phyloP scores from a whole-genome alignment of 495 filamentous ascomycete genomes.

The Penicillium ucsense region DNA sequence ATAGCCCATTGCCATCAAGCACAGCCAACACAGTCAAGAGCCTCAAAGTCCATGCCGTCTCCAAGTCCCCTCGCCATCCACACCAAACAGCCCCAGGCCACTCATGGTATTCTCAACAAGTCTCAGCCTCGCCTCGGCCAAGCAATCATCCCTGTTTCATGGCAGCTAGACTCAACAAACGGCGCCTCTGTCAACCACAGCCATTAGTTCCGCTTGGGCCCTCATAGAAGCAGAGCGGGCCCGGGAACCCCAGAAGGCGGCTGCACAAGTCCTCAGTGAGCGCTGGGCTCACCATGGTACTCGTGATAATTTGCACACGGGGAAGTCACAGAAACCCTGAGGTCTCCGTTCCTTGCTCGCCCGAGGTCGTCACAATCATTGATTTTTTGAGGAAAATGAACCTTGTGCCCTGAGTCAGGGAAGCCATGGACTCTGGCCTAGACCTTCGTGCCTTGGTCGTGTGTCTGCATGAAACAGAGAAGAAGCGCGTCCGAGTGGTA shows the following conservation, averaged over 20 bases:
- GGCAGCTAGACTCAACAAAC: neutral
- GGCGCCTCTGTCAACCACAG: conserved; percentile 28
- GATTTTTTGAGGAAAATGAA: neutral
- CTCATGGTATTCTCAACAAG: neutral
- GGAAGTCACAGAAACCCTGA: neutral
- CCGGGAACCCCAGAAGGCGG: conserved; percentile 37
- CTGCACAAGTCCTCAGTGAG: conserved; percentile 11
- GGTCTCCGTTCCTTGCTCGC: neutral
- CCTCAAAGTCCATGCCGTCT: conserved; percentile 12
- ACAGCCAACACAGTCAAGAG: conserved; percentile 1
- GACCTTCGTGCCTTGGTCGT: conserved; percentile 11
- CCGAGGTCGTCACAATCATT: neutral
- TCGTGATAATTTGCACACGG: conserved; percentile 1
- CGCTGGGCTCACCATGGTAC: conserved; percentile 6
- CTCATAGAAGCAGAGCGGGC: conserved; percentile 37
- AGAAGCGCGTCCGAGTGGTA: neutral
- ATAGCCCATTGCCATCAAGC: neutral
- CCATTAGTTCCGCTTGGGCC: conserved; percentile 38
- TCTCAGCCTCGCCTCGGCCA: conserved; percentile 4
- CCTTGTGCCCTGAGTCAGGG: neutral
- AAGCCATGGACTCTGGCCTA: conserved; percentile 4
- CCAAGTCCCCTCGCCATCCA: neutral
- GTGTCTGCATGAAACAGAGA: conserved; percentile 17
- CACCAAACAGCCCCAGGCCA: conserved; percentile 2
- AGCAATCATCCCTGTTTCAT: neutral